Conservation (phyloP, 768 basidiomycete genomes). For the Russula lepida region DNA sequence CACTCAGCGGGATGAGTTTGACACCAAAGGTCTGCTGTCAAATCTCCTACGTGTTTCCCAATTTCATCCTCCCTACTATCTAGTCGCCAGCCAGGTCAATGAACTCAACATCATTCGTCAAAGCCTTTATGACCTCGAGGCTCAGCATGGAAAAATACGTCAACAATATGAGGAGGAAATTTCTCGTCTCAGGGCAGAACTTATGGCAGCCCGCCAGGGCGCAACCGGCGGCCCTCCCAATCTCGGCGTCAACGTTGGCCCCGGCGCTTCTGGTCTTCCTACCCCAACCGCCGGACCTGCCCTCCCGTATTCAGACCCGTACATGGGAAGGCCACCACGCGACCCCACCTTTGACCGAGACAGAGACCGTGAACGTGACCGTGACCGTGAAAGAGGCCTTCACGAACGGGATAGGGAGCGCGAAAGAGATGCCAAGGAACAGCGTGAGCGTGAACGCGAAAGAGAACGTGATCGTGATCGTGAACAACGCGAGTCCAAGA, state of each 20-base stretch:
- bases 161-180: slow-evolving; percentile 85
- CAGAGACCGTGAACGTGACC: slow-evolving; percentile 29
- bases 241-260: slow-evolving; percentile 20
- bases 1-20: slow-evolving; percentile 81
- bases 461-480: slow-evolving; percentile 22
- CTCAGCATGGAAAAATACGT: slow-evolving; percentile 77
- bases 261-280: slow-evolving; percentile 20
- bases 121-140: slow-evolving; percentile 85
- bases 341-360: slow-evolving; percentile 28
- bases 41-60: not conserved
- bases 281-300: slow-evolving; percentile 24
- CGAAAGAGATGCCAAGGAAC: slow-evolving; percentile 29
- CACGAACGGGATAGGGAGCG: slow-evolving; percentile 34
- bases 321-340: slow-evolving; percentile 19
- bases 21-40: slow-evolving; percentile 64
- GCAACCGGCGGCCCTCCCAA: slow-evolving; percentile 24
- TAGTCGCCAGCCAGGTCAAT: slow-evolving; percentile 76
- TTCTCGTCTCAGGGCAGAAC: slow-evolving; percentile 57
- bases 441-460: slow-evolving; percentile 26
- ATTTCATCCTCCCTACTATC: not conserved
- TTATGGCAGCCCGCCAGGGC: slow-evolving; percentile 43
- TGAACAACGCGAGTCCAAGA: slow-evolving; percentile 20
- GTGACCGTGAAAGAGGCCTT: slow-evolving; percentile 27
- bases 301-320: slow-evolving; percentile 21
- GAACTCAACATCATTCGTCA: slow-evolving; percentile 87